Base-by-base conservation (phyloP, 2,329 filamentous ascomycete genomes). In the Pseudocercospora pini-densiflorae region DNA sequence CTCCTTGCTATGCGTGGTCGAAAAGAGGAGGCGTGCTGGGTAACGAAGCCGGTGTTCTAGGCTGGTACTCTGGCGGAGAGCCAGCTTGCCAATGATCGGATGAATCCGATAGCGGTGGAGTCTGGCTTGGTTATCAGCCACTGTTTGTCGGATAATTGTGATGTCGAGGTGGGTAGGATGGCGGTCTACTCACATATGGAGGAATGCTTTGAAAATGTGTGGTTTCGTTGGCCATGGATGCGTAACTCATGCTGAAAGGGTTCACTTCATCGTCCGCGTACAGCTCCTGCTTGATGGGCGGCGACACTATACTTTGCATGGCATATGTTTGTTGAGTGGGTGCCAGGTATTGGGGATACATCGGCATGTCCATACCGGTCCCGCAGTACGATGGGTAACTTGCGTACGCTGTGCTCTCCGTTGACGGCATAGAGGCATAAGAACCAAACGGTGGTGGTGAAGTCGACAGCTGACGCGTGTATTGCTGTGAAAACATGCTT, bases 71-170 rank as follows among this genome's bases (percentile, higher is more conserved):
- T 61, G 79, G 74, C 33, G 81, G 80, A 59, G 80, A 82, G 61
- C 75, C 77, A n/a, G 77, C 74, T 47, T 72, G 71, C 61, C 89
- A 92, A 77, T 88, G 86, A 74, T 91, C 89, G 78, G 70, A 91
- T 29, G 88, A 90, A 77, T 91, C 89, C 74, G 89, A 91, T 73
- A 93, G 87, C 76, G 91, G 89, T 81, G 91, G 91, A 79, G 91
- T 93, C 91, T 93, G 81, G 66, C 57, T 43, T 63, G 63, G 61
- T 55, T 47, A 73, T 76, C 72, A 77, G 74, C 71, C 72, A 67
- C 63, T 68, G 63, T 64, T 71, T 66, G 66, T 67, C 57, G 67
- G 70, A 63, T 65, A 70, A 29, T 40, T 67, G 61, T 65, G 66
- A 65, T 51, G 59, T 64, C 70, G 64, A 59, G 70, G 53, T 60